A percentile compares a stretch with the other conserved stretches of the same genome.
Conservation (phyloP, 169 alveolate species). For the Plasmodium coatneyi region DNA sequence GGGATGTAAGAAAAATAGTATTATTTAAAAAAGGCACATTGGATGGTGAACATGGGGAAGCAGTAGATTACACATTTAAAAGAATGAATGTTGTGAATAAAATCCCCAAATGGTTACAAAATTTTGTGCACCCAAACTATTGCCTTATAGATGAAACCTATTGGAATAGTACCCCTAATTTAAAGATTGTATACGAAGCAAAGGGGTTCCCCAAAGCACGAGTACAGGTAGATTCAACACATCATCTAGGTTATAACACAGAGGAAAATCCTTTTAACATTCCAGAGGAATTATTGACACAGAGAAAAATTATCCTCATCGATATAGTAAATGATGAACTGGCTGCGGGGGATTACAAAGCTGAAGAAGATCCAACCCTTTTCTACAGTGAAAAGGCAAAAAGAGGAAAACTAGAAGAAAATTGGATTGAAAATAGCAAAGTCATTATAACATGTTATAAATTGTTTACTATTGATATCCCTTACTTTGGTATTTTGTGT, state of each 20-base stretch:
- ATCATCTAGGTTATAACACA: slow-evolving; percentile 26
- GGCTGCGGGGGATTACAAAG: slow-evolving; percentile 20
- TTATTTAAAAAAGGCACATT: slow-evolving; percentile 64
- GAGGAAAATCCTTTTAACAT: slow-evolving; percentile 66
- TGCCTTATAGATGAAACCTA: slow-evolving; percentile 77
- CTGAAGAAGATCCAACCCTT: slow-evolving; percentile 66
- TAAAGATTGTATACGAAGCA: slow-evolving; percentile 29
- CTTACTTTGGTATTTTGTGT: slow-evolving; percentile 87
- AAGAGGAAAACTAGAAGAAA: slow-evolving; percentile 56
- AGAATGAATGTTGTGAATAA: slow-evolving; percentile 74
- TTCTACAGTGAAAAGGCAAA: slow-evolving; percentile 70
- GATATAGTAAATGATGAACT: slow-evolving; percentile 78
- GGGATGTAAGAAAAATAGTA: slow-evolving; percentile 35
- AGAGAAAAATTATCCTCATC: slow-evolving; percentile 56
- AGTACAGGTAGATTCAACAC: slow-evolving; percentile 43
- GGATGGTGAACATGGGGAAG: slow-evolving; percentile 11
- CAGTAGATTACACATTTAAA: slow-evolving; percentile 76
- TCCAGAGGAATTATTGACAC: slow-evolving; percentile 53
- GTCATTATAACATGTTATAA: slow-evolving; percentile 82
- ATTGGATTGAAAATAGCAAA: slow-evolving; percentile 71
- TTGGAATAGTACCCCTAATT: too few relatives aligned
- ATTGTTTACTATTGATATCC: slow-evolving; percentile 75
- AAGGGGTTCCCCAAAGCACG: slow-evolving; percentile 77
- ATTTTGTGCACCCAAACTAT: slow-evolving; percentile 74
- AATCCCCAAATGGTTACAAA: slow-evolving; percentile 79